Percentiles rank a stretch among this genome's conserved stretches.
Evolutionary conservation across 129 eudicot species (phyloP).

Genomic region (Saposhnikovia divaricata): DNA sequence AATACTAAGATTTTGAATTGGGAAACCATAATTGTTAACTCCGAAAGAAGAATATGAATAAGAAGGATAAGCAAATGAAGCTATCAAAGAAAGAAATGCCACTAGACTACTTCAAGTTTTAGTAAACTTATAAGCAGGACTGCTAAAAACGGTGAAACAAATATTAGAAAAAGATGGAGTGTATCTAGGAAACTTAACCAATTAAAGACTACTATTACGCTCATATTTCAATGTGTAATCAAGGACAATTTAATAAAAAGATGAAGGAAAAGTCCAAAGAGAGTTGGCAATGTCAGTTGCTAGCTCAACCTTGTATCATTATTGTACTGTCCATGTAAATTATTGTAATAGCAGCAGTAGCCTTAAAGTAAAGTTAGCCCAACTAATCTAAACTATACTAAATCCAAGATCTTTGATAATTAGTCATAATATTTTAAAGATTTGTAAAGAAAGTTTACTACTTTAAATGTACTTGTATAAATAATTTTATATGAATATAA

Average conservation of each 20-base stretch:
- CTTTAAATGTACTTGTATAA: background rate
- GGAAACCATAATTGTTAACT: background rate
- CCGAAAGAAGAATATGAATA: background rate
- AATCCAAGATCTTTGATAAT: background rate
- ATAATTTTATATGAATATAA: background rate
- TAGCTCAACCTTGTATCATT: slow-evolving; percentile 28
- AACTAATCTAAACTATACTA: background rate
- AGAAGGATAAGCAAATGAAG: background rate
- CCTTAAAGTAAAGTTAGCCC: slow-evolving; percentile 7
- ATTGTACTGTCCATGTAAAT: slow-evolving; percentile 11
- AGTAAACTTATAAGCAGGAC: background rate
- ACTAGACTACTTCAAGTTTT: background rate
- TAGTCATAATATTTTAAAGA: background rate
- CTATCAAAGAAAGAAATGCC: background rate
- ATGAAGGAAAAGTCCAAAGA: slow-evolving; percentile 4
- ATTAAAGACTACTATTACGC: slow-evolving; percentile 6
- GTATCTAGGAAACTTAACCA: background rate
- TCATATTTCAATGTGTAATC: slow-evolving; percentile 27
- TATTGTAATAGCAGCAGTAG: background rate
- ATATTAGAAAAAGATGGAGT: background rate
- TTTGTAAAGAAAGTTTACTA: background rate
- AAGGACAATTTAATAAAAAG: slow-evolving; percentile 5
- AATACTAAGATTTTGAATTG: background rate
- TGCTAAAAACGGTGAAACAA: background rate
- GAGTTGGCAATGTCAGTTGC: slow-evolving; percentile 50